Evolutionary conservation across 2,329 filamentous ascomycete species (phyloP).

Genomic region (Penicillium olsonii): DNA sequence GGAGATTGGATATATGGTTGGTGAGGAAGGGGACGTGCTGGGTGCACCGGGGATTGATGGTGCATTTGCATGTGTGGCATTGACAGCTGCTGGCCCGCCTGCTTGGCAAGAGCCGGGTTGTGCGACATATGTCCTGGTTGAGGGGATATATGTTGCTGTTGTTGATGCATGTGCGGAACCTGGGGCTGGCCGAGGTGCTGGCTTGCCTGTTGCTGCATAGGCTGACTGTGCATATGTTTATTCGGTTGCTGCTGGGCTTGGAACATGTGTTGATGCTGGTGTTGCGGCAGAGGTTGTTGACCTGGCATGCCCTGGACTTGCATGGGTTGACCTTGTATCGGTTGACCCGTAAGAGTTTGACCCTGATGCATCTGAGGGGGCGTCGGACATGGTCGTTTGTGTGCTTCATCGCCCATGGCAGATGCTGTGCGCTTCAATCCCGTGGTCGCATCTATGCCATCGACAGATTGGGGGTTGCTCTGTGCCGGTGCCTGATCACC

Average conservation of each 20-base stretch:
- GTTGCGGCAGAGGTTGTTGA: conserved; percentile 12
- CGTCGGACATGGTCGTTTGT: conserved; percentile 19
- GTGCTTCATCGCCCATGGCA: conserved; percentile 16
- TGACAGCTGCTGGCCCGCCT: conserved; percentile 16
- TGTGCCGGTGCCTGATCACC: conserved; percentile 19
- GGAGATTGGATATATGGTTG: conserved; percentile 26
- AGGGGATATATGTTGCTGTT: conserved; percentile 11
- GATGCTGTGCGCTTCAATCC: conserved; percentile 12
- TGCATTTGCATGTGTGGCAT: conserved; percentile 28
- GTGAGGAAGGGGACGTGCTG: conserved; percentile 16
- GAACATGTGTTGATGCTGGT: conserved; percentile 17
- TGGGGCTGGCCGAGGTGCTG: conserved; percentile 17
- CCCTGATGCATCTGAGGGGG: conserved; percentile 22
- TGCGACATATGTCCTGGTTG: conserved; percentile 11
- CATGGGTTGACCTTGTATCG: conserved; percentile 3
- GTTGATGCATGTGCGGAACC: conserved; percentile 12
- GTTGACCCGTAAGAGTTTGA: conserved; percentile 10
- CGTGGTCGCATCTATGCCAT: conserved; percentile 10
- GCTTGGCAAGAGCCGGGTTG: conserved; percentile 1
- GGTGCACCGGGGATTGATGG: conserved; percentile 20
- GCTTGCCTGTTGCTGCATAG: conserved; percentile 9
- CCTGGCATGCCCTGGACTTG: conserved; percentile 1
- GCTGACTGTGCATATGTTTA: conserved; percentile 1
- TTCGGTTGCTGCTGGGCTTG: conserved; percentile 3
- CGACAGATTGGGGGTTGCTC: conserved; percentile 6